Evolutionary conservation across 257 asterid genomes (phyloP), one percentile per base, ranked within the genome.

Genomic region (Cordia subcordata): DNA sequence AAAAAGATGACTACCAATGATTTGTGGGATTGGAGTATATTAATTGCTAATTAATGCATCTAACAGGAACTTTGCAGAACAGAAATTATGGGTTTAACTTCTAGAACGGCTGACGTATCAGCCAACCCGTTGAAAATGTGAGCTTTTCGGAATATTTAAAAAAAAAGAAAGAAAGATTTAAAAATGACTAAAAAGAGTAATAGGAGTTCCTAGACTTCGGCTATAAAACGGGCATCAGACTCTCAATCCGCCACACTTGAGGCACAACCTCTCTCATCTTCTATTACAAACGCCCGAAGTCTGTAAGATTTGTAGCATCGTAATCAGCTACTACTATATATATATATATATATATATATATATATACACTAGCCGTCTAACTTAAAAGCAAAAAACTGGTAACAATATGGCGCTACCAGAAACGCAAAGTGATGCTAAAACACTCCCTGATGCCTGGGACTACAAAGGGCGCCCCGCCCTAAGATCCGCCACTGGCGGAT

Each of bases 401-500:
- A 53, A 12, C 16, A 42, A n/a, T 22, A 53, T 53, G 57, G 38
- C 57, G 21, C 57, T 53, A 11, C 57, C 57, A 6, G 57, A 53
- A 53, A 53, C 57, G 14, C 57, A 53, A 53, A 33, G 21, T 14
- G 57, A 53, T 53, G 57, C 57, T 20, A 53, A 53, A 53, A 21
- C 38, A 10, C 57, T 53, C 57, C 57, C 61, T 2, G 61, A 56
- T 56, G 61, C 61, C 33, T 56, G 61, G 44, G 61, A 56, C 61
- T 35, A 56, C 47, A 56, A 56, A 56, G 61, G 61, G 47, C 46
- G 46, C 46, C 61, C 37, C 9, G 61, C 61, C 61, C 13, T 56
- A 16, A 32, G n/a, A 56, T 13, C 61, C 20, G 11, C 61, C 47
- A 56, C 61, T 27, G 61, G 61, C 33, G 61, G 61, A 13, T 56